Percentiles rank a stretch among this genome's conserved stretches.
These are phyloP conservation scores for Cladosporium velox DNA, from an alignment of 2,329 filamentous ascomycete genomes.

Conservation along the genomic window DNA sequence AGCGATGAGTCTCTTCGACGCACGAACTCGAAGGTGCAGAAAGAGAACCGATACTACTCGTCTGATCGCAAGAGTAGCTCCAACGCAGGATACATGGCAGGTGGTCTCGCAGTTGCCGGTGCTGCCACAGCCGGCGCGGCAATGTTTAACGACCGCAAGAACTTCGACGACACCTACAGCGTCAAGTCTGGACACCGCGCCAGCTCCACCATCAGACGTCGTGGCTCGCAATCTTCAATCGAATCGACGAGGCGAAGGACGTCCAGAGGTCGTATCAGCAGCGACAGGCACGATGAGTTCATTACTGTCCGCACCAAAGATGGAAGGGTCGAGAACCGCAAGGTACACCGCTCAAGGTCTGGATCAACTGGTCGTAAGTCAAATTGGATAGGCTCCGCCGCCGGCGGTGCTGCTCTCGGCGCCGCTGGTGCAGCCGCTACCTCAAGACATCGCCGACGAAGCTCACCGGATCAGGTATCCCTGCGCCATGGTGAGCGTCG, in stretches of 20 bases:
- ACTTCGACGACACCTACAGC: slow-evolving; percentile 63
- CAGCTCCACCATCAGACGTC: slow-evolving; percentile 37
- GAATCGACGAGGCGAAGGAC: slow-evolving; percentile 30
- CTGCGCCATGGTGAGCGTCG: slow-evolving; percentile 32
- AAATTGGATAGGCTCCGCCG: slow-evolving; percentile 26
- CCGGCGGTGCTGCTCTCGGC: slow-evolving; percentile 30
- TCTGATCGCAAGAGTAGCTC: slow-evolving; percentile 48
- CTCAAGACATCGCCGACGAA: slow-evolving; percentile 24
- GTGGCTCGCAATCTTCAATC: slow-evolving; percentile 37
- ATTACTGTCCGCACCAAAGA: slow-evolving; percentile 36
- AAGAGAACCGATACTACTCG: slow-evolving; percentile 59
- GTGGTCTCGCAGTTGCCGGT: slow-evolving; percentile 57
- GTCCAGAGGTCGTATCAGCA: slow-evolving; percentile 24
- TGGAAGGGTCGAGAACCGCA: slow-evolving; percentile 33
- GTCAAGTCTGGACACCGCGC: slow-evolving; percentile 55
- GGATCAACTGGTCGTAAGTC: slow-evolving; percentile 40
- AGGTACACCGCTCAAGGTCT: slow-evolving; percentile 36
- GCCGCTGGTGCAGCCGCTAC: slow-evolving; percentile 28
- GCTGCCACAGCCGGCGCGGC: slow-evolving; percentile 52
- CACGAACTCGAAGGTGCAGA: slow-evolving; percentile 53
- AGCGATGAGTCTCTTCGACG: slow-evolving; percentile 38
- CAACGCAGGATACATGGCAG: slow-evolving; percentile 55
- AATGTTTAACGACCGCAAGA: slow-evolving; percentile 53
- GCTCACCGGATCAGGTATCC: slow-evolving; percentile 26
- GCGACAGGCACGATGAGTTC: slow-evolving; percentile 26